phyloP scores from a whole-genome alignment of 2,329 filamentous ascomycete genomes.

The Ceratocystis harringtonii region DNA sequence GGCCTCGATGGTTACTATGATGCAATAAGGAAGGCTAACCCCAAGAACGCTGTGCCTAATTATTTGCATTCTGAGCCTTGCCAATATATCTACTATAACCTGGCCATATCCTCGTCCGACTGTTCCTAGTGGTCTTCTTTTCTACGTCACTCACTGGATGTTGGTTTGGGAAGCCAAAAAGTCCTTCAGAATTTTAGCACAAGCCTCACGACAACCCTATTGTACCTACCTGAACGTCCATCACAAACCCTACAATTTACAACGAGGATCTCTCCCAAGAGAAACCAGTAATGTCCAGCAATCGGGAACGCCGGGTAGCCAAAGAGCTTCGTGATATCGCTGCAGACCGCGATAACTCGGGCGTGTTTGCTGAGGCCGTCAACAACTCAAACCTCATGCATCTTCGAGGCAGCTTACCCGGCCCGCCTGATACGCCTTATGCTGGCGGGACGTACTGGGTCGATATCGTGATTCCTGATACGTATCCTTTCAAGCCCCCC shows the following conservation, averaged over 20 bases:
- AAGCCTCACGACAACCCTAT: background rate
- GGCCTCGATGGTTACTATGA: background rate
- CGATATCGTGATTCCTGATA: conserved; percentile 72
- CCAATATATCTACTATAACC: background rate
- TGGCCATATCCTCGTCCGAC: background rate
- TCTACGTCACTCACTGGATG: background rate
- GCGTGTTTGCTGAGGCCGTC: conserved; percentile 54
- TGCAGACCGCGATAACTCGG: conserved; percentile 55
- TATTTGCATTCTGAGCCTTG: background rate
- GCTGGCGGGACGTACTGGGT: conserved; percentile 70
- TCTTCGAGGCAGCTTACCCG: conserved; percentile 67
- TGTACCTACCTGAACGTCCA: background rate
- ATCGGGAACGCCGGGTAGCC: conserved; percentile 44
- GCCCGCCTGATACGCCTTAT: conserved; percentile 86
- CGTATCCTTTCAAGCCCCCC: conserved; percentile 89
- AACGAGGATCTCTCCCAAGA: background rate
- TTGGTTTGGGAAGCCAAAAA: background rate
- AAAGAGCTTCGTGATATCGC: conserved; percentile 68
- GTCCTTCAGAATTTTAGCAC: background rate
- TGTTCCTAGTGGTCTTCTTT: background rate
- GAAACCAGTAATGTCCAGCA: conserved; percentile 30
- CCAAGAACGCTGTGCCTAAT: background rate
- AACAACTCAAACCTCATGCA: conserved; percentile 60
- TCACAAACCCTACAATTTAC: background rate
- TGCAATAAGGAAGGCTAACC: background rate